Conservation (phyloP, 306 rosid species). For the Nissolia schottii region DNA sequence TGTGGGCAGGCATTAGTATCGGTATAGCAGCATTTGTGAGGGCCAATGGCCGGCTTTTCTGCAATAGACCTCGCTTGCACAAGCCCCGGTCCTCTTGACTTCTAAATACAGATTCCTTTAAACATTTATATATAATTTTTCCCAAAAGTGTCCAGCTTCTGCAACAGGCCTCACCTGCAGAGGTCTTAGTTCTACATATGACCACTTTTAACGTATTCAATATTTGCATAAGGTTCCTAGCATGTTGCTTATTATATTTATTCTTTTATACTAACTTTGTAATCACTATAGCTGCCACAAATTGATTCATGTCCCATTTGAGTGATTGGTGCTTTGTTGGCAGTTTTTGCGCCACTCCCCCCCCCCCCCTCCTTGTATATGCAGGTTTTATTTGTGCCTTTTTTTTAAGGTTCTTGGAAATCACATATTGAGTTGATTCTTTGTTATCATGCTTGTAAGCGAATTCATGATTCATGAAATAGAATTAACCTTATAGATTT, state of each 20-base stretch:
- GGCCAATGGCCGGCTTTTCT: conserved; percentile 78
- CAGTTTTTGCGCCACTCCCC: neutral
- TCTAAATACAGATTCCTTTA: neutral
- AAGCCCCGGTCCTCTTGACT: conserved; percentile 52
- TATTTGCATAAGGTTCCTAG: neutral
- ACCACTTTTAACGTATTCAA: conserved; percentile 23
- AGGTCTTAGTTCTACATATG: neutral
- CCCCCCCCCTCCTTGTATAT: conserved; percentile 10
- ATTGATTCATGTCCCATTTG: conserved; percentile 8
- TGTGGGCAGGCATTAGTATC: conserved; percentile 75
- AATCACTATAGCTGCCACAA: conserved; percentile 10
- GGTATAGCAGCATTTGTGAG: conserved; percentile 69
- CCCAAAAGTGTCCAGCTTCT: neutral
- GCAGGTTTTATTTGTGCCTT: neutral
- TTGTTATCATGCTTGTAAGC: neutral
- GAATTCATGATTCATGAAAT: neutral
- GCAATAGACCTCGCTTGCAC: conserved; percentile 76
- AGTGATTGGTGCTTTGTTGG: neutral
- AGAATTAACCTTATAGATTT: neutral
- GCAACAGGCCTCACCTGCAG: neutral
- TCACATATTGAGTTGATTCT: neutral
- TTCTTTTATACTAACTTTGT: conserved; percentile 32
- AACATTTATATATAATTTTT: neutral
- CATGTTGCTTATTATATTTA: conserved; percentile 16
- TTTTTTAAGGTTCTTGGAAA: neutral